Evolutionary conservation across 169 alveolate species (phyloP), one percentile per base, ranked within the genome.

Genomic region (Miamiensis avidus): DNA sequence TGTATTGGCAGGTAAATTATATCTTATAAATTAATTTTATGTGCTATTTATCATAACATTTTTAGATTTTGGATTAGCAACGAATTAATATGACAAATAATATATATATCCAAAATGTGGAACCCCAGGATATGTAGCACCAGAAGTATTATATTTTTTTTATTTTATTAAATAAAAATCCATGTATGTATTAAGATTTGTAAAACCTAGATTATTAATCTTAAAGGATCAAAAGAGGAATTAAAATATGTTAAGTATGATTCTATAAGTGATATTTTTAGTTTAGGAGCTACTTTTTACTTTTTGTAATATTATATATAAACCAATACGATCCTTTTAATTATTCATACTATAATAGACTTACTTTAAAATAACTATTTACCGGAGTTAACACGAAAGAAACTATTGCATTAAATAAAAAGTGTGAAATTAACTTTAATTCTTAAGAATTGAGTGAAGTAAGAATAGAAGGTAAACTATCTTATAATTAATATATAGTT

Each of bases 61-160:
- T 0, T 69, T 79, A 29, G 84, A 79, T 79, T 79, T 79, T 79
- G 84, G 84, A 27, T 31, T 79, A 20, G 76, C 76, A 34, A 79
- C 84, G n/a, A 25, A 16, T 6, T n/a, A n/a, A 49, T 31, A 79
- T 25, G 15, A 34, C 1, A 79, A 34, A 64, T 69, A 34, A 79
- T 79, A 79, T 30, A n/a, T 79, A 0, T 79, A 34, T 29, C 76
- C 74, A 0, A 79, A 79, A 79, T 79, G 84, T 64, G 84, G 84
- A 28, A 79, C 84, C 29, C 84, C 84, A 4, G 84, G 84, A 28
- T 79, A 79, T 79, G 76, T 79, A 34, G 74, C 84, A 29, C 84
- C 84, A 25, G 84, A 79, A 79, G 65, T 79, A 26, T 49, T 79
- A 64, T 34, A 79, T 11, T 64, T 49, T 49, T 49, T 49, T 11